Conservation (phyloP, 2,329 filamentous ascomycete genomes). For the Pochonia chlamydosporia region DNA sequence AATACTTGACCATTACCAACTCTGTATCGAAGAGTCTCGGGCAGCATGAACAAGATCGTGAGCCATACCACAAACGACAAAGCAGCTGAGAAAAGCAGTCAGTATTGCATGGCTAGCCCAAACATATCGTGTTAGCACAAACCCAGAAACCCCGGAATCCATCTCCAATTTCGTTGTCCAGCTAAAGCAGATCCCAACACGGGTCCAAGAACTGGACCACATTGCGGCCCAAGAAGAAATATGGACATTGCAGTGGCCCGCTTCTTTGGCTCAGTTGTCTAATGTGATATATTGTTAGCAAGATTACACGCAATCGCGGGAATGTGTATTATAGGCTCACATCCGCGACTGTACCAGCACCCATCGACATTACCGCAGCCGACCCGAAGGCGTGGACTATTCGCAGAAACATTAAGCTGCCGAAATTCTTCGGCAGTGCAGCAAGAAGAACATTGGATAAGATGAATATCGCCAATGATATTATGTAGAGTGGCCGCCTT, state of each 20-base stretch:
- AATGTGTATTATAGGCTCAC: slow-evolving; percentile 12
- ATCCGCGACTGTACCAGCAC: slow-evolving; percentile 37
- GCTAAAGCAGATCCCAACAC: slow-evolving; percentile 35
- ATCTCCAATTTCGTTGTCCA: slow-evolving; percentile 30
- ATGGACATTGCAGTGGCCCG: slow-evolving; percentile 33
- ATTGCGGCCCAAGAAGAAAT: slow-evolving; percentile 37
- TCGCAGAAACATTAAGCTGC: slow-evolving; percentile 30
- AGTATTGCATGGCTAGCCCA: too few species aligned
- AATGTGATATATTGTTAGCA: too few species aligned
- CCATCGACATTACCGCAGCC: slow-evolving; percentile 34
- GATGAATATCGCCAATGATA: slow-evolving; percentile 34
- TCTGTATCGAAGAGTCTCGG: slow-evolving; percentile 37
- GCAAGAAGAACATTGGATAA: slow-evolving; percentile 32
- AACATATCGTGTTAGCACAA: too few species aligned
- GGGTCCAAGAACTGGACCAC: slow-evolving; percentile 37
- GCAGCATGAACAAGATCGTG: slow-evolving; percentile 29
- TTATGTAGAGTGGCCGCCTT: slow-evolving; percentile 33
- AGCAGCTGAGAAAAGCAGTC: slow-evolving; percentile 17
- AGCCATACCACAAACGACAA: slow-evolving; percentile 23
- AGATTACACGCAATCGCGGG: too few species aligned
- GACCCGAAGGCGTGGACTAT: slow-evolving; percentile 37
- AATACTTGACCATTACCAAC: slow-evolving; percentile 35
- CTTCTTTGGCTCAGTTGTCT: slow-evolving; percentile 28
- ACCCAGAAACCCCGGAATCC: slow-evolving; percentile 36
- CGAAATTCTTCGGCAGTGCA: slow-evolving; percentile 30